Conservation (phyloP, 805 yeast species). For the Candida qinlingensis region DNA sequence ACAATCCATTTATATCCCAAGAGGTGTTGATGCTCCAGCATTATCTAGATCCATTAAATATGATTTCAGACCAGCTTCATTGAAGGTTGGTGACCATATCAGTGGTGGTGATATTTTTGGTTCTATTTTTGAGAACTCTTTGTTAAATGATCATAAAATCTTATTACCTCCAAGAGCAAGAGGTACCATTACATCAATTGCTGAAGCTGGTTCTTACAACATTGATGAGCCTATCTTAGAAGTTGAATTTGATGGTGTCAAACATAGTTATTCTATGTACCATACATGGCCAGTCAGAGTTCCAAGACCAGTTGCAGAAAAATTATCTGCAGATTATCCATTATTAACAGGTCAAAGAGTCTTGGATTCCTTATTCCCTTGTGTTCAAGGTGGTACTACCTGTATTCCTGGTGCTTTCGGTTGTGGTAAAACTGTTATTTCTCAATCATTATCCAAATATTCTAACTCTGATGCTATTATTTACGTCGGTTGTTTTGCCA, state of each 20-base stretch:
- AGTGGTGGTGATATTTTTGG: conserved; percentile 98
- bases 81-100: conserved; percentile 93
- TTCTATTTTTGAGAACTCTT: conserved; percentile 87
- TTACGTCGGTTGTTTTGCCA: conserved; percentile 69
- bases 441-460: conserved; percentile 94
- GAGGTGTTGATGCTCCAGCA: conserved; percentile 98
- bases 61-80: conserved; percentile 75
- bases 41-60: conserved; percentile 74
- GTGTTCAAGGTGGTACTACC: conserved; percentile 99
- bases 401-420: conserved; percentile 99
- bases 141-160: conserved; percentile 88
- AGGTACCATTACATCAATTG: conserved; percentile 90
- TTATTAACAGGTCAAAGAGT: conserved; percentile 98
- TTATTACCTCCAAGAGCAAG: conserved; percentile 96
- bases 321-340: conserved; percentile 90
- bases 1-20: conserved; percentile 93
- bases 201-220: conserved; percentile 84
- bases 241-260: conserved; percentile 90
- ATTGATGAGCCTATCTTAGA: conserved; percentile 88
- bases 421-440: conserved; percentile 97
- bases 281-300: conserved; percentile 99
- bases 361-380: conserved; percentile 93
- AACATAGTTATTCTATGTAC: conserved; percentile 80
- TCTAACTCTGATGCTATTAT: conserved; percentile 96
- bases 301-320: conserved; percentile 97